A percentile compares a stretch with the other conserved stretches of the same genome.
phyloP scores from a whole-genome alignment of 306 rosid genomes.

The Lathyrus tuberosus region DNA sequence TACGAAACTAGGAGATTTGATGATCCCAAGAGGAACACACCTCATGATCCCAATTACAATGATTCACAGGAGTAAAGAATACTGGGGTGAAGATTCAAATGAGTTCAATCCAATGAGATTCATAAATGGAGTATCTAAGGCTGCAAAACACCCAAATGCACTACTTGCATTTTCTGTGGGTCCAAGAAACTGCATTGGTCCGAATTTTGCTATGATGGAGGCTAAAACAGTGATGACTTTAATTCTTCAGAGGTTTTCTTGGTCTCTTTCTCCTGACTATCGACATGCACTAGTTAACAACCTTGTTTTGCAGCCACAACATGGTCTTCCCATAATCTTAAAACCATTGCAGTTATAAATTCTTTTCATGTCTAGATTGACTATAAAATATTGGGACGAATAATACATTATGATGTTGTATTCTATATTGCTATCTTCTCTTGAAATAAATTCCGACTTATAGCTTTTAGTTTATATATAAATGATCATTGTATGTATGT shows the following conservation, averaged over 20 bases:
- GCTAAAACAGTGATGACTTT: slow-evolving; percentile 39
- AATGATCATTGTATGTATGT: neutral
- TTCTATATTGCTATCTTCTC: neutral
- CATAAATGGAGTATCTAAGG: slow-evolving; percentile 43
- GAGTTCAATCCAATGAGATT: slow-evolving; percentile 56
- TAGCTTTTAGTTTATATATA: no score
- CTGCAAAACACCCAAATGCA: slow-evolving; percentile 45
- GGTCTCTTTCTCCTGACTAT: slow-evolving; percentile 40
- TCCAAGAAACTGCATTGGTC: slow-evolving; percentile 51
- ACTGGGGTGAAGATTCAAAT: slow-evolving; percentile 53
- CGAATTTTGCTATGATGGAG: slow-evolving; percentile 49
- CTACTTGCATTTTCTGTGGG: slow-evolving; percentile 42
- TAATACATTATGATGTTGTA: neutral
- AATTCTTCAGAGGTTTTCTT: slow-evolving; percentile 44
- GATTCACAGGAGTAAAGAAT: slow-evolving; percentile 38
- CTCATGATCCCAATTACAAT: slow-evolving; percentile 17
- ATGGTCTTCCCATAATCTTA: slow-evolving; percentile 37
- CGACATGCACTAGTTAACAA: slow-evolving; percentile 38
- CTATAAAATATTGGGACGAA: neutral
- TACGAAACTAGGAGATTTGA: slow-evolving; percentile 36
- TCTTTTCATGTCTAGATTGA: neutral
- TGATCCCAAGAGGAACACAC: slow-evolving; percentile 39
- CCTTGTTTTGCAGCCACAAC: slow-evolving; percentile 42
- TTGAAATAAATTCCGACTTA: neutral
- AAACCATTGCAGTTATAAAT: slow-evolving; percentile 33